Evolutionary conservation across 805 yeast species (phyloP).

Genomic region (Teunomyces lycoperdinae): DNA sequence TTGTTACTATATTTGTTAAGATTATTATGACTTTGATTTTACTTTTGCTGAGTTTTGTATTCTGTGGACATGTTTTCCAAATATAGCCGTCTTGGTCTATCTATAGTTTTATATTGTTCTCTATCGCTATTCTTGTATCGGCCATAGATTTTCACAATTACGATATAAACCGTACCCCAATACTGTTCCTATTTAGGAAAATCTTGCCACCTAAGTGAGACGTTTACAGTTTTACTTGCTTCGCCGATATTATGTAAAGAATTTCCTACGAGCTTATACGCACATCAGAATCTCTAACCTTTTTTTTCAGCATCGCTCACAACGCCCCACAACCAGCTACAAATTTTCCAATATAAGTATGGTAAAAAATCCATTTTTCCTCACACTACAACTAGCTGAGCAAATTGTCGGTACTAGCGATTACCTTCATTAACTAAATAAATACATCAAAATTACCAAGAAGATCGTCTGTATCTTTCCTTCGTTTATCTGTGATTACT

Average conservation of each 20-base stretch:
- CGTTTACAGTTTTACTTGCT: no score
- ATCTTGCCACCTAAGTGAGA: background rate
- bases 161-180: background rate
- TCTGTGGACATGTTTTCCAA: no score
- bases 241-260: no score
- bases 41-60: no score
- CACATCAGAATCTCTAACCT: background rate
- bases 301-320: slow-evolving; percentile 1
- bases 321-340: slow-evolving; percentile 1
- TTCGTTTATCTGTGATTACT: slow-evolving; percentile 1
- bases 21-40: no score
- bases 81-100: no score
- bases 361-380: background rate
- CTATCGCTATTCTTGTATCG: no score
- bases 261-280: background rate
- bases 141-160: no score
- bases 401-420: background rate
- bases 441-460: background rate
- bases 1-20: no score
- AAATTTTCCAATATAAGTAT: slow-evolving; percentile 2
- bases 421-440: background rate
- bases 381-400: slow-evolving; percentile 1
- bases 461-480: background rate
- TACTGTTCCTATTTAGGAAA: background rate
- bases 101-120: no score